phyloP scores from a whole-genome alignment of 306 rosid species.

The Nissolia schottii region DNA sequence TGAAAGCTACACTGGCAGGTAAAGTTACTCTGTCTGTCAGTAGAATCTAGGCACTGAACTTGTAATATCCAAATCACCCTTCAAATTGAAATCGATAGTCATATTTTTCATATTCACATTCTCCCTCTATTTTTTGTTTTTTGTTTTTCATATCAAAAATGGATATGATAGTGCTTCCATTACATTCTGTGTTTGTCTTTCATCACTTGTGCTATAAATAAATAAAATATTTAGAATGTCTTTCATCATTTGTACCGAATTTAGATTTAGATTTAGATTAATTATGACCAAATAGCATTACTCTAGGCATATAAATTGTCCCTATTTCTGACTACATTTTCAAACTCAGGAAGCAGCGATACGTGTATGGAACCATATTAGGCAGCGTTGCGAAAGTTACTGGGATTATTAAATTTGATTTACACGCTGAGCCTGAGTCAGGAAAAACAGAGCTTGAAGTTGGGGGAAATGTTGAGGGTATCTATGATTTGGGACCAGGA shows the following conservation, averaged over 20 bases:
- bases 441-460: constrained; percentile 62
- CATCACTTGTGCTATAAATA: too few species aligned
- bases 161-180: too few species aligned
- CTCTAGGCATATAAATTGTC: too few species aligned
- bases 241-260: too few species aligned
- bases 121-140: too few species aligned
- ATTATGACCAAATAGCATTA: not conserved
- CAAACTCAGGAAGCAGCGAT: constrained; percentile 64
- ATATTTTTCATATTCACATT: too few species aligned
- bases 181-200: too few species aligned
- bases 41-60: not conserved
- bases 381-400: constrained; percentile 67
- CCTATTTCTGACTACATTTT: constrained; percentile 3
- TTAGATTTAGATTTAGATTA: too few species aligned
- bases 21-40: not conserved
- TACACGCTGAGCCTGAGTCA: constrained; percentile 61
- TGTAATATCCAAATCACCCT: not conserved
- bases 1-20: constrained; percentile 94
- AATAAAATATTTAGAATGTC: too few species aligned
- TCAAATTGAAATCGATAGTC: too few species aligned
- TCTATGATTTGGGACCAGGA: constrained; percentile 76
- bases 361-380: constrained; percentile 74
- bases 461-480: constrained; percentile 81
- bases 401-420: constrained; percentile 80
- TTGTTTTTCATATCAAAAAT: too few species aligned